phyloP scores from a whole-genome alignment of 257 asterid genomes.

The Nicotiana otophora region DNA sequence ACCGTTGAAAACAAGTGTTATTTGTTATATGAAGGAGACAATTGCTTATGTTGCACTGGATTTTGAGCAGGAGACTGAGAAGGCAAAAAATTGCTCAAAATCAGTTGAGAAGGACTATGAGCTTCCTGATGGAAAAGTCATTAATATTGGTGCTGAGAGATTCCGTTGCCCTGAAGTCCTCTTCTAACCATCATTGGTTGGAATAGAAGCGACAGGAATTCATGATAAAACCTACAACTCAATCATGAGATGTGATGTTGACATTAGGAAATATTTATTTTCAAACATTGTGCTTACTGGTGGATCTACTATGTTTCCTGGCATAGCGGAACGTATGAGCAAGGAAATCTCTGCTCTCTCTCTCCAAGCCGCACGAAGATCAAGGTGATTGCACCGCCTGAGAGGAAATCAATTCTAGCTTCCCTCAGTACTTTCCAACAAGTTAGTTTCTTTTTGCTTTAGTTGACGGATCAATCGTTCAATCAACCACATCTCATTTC shows the following conservation, averaged over 20 bases:
- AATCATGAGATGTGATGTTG: constrained; percentile 12
- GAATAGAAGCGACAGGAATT: constrained; percentile 10
- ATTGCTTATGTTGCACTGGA: too few species aligned
- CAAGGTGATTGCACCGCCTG: neutral
- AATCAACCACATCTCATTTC: neutral
- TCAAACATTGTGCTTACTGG: neutral
- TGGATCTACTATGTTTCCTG: neutral
- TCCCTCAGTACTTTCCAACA: neutral
- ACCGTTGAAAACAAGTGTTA: too few species aligned
- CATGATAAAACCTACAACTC: constrained; percentile 11
- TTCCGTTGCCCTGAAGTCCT: constrained; percentile 17
- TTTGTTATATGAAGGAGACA: too few species aligned
- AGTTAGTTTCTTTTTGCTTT: neutral
- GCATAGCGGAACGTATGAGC: constrained; percentile 5
- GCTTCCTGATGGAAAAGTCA: too few species aligned
- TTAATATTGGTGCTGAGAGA: too few species aligned
- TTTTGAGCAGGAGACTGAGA: too few species aligned
- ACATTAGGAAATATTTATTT: constrained; percentile 6
- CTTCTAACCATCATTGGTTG: constrained; percentile 10
- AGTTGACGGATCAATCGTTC: neutral
- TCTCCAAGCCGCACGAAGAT: neutral
- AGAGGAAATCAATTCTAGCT: neutral
- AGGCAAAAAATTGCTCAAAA: too few species aligned
- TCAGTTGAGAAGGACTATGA: too few species aligned
- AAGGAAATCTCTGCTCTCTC: neutral